Base-by-base conservation (phyloP, 192 early-diverging fungal species). In the Hyaloraphidium curvatum region DNA sequence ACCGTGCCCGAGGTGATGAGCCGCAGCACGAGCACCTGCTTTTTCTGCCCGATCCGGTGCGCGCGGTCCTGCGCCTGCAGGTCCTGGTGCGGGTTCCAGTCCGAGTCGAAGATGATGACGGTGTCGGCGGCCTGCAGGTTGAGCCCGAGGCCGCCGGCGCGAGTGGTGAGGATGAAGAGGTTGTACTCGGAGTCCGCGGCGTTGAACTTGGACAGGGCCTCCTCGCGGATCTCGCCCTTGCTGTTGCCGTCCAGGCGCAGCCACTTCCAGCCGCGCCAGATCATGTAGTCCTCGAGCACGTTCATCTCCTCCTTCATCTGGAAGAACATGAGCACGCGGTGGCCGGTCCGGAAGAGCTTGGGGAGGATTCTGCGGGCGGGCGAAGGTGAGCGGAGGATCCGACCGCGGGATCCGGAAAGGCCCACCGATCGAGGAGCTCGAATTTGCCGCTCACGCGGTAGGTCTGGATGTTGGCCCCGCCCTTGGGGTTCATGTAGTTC, bases 51-150 rank as follows among this genome's bases (percentile, higher is more conserved):
- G 16, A 30, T 53, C 22, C 52, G 52, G 19, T 53, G 52, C 22
- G 30, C 30, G 28, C 52, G 52, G 28, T 53, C 52, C 28, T 53
- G 52, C 22, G 52, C 52, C 37, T 53, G 52, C 28, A 53, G 28
- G 37, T 53, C 52, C 50, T 90, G 87, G 62, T 92, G 90, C 30
- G 94, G 94, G 62, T 96, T 96, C 78, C 67, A 98, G 65, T 98
- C 94, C 19, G 84, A 87, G 68, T 98, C 94, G 61, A 87, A 98
- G 55, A 96, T 91, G 37, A 98, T 83, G 23, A 98, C 94, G 0
- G 94, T 98, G 63, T 96, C 94, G 16, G 94, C 91, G 16, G 88
- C 81, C 63, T 94, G 90, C 65, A 97, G 68, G 59, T 97, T 97
- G 25, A 97, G 70, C 61, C 92, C 92, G 35, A 93, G 71, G 50